phyloP scores from a whole-genome alignment of 1,284 basidiomycete genomes.

The Athelia sp. region DNA sequence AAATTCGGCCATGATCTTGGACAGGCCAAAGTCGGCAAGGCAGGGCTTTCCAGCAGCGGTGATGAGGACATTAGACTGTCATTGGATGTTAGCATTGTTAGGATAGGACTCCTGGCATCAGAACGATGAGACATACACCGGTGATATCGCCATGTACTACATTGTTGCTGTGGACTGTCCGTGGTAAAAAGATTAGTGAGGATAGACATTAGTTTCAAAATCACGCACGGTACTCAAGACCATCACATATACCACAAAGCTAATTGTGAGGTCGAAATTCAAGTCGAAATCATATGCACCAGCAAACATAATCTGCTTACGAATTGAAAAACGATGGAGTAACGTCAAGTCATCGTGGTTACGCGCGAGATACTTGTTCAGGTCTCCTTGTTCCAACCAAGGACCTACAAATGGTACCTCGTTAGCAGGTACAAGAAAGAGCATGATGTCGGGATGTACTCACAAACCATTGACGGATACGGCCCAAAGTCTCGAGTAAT shows the following conservation, averaged over 20 bases:
- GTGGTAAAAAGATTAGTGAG: background rate
- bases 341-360: background rate
- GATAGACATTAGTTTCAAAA: background rate
- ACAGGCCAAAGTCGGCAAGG: background rate
- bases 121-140: background rate
- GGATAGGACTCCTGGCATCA: too few species aligned
- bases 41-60: background rate
- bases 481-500: background rate
- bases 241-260: background rate
- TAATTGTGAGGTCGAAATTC: background rate
- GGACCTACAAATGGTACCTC: background rate
- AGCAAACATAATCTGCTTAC: background rate
- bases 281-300: background rate
- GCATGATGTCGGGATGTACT: background rate
- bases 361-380: background rate
- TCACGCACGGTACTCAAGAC: background rate
- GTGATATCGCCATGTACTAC: background rate
- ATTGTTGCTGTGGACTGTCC: background rate
- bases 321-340: background rate
- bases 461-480: background rate
- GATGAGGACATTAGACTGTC: background rate
- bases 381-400: background rate
- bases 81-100: background rate
- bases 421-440: background rate
- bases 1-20: background rate